phyloP scores from a whole-genome alignment of 2,329 filamentous ascomycete species.

The Phyllosticta ampelicida region DNA sequence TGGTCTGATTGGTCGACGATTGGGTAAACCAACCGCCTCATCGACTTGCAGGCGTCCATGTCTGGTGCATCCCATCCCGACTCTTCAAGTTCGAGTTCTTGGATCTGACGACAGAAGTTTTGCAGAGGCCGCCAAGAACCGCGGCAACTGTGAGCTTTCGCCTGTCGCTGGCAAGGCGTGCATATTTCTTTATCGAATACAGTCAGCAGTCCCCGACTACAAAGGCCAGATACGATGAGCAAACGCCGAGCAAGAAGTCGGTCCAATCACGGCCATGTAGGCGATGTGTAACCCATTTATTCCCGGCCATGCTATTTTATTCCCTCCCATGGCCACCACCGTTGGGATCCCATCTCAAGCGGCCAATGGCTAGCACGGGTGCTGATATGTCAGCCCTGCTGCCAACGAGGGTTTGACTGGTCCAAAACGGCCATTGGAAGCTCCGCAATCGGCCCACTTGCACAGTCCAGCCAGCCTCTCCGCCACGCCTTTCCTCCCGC shows the following conservation, averaged over 20 bases:
- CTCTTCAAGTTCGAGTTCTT: too few species aligned
- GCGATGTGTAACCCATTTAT: background rate
- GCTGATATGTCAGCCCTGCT: background rate
- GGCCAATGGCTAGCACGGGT: background rate
- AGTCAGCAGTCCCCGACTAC: background rate
- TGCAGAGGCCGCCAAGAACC: background rate
- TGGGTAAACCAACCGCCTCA: background rate
- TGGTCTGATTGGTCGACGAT: background rate
- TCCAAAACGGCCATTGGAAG: background rate
- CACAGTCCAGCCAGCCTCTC: background rate
- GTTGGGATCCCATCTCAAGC: background rate
- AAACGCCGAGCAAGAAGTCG: background rate
- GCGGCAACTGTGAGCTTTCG: background rate
- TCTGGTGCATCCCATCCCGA: too few species aligned
- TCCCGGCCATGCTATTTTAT: background rate
- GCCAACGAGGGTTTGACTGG: background rate
- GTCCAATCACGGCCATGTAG: background rate
- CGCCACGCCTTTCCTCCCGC: background rate
- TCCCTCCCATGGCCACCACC: background rate
- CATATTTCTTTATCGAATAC: background rate
- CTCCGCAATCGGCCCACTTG: background rate
- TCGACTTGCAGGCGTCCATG: background rate
- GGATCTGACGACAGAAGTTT: too few species aligned
- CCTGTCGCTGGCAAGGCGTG: background rate
- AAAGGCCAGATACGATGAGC: background rate